A percentile compares a stretch with the other conserved stretches of the same genome.
phyloP scores from a whole-genome alignment of 371 early-diverging fungal genomes.

The Caulochytrium protostelioides region DNA sequence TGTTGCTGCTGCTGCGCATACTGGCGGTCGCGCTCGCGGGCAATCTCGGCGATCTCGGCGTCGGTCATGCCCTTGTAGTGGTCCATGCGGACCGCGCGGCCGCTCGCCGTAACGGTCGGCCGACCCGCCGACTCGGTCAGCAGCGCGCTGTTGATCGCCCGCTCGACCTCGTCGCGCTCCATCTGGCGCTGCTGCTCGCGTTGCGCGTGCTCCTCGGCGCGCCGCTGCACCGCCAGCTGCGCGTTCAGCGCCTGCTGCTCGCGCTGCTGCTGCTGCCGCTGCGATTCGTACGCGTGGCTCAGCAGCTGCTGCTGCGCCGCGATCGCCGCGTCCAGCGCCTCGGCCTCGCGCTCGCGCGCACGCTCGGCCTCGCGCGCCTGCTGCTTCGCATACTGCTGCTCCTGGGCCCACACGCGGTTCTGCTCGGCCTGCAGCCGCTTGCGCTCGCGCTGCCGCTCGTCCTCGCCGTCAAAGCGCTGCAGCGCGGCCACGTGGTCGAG shows the following conservation, averaged over 20 bases:
- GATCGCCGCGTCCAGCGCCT: too few relatives aligned
- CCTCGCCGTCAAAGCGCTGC: constrained; percentile 29
- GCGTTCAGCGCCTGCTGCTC: too few relatives aligned
- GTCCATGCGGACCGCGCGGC: neutral
- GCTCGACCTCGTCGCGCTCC: too few relatives aligned
- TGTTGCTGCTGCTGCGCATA: neutral
- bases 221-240: neutral
- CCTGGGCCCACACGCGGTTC: constrained; percentile 18
- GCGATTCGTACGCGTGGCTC: too few relatives aligned
- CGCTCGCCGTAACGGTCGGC: neutral
- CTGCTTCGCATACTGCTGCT: constrained; percentile 17
- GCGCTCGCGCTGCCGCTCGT: constrained; percentile 9
- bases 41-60: neutral
- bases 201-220: neutral
- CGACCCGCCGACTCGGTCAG: neutral
- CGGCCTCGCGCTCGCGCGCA: too few relatives aligned
- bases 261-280: too few relatives aligned
- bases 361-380: constrained; percentile 6
- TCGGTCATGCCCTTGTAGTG: neutral
- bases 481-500: constrained; percentile 12
- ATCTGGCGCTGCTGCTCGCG: neutral
- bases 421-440: constrained; percentile 17
- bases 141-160: too few relatives aligned
- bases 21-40: neutral
- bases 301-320: too few relatives aligned